Conservation (phyloP, 1,139 yeast species). For the Blastobotrys indianensis region DNA sequence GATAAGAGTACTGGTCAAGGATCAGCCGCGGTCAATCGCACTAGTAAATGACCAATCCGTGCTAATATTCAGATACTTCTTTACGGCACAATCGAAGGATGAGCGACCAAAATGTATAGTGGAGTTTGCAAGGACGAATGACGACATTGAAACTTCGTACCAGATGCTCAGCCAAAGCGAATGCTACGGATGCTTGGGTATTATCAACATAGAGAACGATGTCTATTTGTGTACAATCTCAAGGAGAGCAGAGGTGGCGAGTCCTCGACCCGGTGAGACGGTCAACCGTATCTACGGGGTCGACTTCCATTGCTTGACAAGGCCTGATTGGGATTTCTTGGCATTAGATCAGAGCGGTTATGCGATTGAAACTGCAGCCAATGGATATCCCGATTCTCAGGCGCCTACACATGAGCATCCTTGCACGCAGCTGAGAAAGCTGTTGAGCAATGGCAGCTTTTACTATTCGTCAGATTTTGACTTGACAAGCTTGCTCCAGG, state of each 20-base stretch:
- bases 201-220: constrained; percentile 61
- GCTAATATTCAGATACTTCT: constrained; percentile 32
- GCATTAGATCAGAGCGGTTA: constrained; percentile 61
- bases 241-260: constrained; percentile 70
- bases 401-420: constrained; percentile 59
- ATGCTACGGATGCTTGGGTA: constrained; percentile 77
- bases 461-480: constrained; percentile 92
- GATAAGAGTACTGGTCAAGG: constrained; percentile 34
- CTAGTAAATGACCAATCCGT: constrained; percentile 32
- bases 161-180: constrained; percentile 48
- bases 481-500: constrained; percentile 74
- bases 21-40: constrained; percentile 34
- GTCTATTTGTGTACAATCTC: constrained; percentile 77
- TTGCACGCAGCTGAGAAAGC: constrained; percentile 68
- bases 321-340: constrained; percentile 72
- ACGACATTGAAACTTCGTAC: constrained; percentile 28
- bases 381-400: constrained; percentile 23
- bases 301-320: constrained; percentile 73
- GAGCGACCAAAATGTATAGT: constrained; percentile 32
- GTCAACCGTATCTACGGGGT: constrained; percentile 77
- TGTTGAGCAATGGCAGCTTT: constrained; percentile 81
- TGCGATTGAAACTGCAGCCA: constrained; percentile 39
- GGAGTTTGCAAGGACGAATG: constrained; percentile 34
- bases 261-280: constrained; percentile 72
- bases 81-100: constrained; percentile 12